Percentiles rank a stretch among this genome's conserved stretches.
Conservation (phyloP, 2,329 filamentous ascomycete species). For the Huntiella decipiens region DNA sequence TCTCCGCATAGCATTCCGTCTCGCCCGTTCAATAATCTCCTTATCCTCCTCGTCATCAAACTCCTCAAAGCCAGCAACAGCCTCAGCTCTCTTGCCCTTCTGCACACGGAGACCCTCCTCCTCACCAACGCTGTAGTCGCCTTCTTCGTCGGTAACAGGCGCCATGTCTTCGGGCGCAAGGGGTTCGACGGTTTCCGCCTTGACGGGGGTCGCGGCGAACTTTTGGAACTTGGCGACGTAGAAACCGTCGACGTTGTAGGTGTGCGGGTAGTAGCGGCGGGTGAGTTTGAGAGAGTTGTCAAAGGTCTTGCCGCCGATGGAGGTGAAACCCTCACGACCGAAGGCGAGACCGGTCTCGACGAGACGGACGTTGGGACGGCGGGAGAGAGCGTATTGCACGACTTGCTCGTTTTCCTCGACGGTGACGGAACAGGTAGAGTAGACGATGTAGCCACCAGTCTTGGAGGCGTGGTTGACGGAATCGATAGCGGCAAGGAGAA, state of each 20-base stretch:
- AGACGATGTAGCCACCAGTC: conserved; percentile 86
- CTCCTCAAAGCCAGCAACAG: conserved; percentile 37
- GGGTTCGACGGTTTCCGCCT: conserved; percentile 18
- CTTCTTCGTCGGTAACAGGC: conserved; percentile 8
- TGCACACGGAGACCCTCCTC: conserved; percentile 1
- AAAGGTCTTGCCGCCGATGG: conserved; percentile 81
- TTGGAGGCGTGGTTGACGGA: conserved; percentile 81
- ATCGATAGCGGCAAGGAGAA: conserved; percentile 83
- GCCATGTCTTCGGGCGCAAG: conserved; percentile 25
- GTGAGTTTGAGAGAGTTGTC: conserved; percentile 69
- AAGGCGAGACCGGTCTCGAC: conserved; percentile 83
- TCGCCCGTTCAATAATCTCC: conserved; percentile 53
- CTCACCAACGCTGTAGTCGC: background rate
- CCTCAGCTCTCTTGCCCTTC: conserved; percentile 7
- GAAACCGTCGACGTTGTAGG: conserved; percentile 94
- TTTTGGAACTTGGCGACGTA: conserved; percentile 98
- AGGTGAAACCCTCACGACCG: conserved; percentile 80
- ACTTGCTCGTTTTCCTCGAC: conserved; percentile 82
- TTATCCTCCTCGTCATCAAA: conserved; percentile 59
- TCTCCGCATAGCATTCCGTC: conserved; percentile 52
- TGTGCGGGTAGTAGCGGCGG: conserved; percentile 72
- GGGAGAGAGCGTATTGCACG: conserved; percentile 79
- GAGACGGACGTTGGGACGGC: conserved; percentile 81
- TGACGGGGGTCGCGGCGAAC: conserved; percentile 42
- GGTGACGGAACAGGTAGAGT: conserved; percentile 90